Conservation (phyloP, 2,329 filamentous ascomycete species). For the Parastagonospora avenae region DNA sequence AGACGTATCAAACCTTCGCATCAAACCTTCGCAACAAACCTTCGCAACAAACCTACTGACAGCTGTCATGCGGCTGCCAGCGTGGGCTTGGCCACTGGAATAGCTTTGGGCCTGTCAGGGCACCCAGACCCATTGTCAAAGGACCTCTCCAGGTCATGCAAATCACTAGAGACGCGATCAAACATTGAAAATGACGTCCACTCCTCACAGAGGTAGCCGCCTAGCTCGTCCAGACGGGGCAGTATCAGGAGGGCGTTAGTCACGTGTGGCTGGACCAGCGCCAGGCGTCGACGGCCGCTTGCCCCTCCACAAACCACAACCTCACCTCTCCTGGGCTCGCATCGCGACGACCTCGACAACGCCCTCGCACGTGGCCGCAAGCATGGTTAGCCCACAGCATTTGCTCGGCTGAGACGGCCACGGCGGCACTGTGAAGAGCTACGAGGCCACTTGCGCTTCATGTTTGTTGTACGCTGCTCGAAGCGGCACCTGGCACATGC, state of each 20-base stretch:
- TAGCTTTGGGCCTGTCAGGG: too few species aligned
- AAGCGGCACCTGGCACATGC: slow-evolving; percentile 43
- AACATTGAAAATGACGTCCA: too few species aligned
- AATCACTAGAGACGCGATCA: too few species aligned
- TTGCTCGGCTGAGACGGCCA: slow-evolving; percentile 38
- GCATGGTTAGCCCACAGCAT: slow-evolving; percentile 16
- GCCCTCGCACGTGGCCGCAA: slow-evolving; percentile 5
- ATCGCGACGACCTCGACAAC: slow-evolving; percentile 6
- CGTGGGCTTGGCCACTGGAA: slow-evolving; percentile 2
- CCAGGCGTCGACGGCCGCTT: not conserved
- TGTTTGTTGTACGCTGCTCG: slow-evolving; percentile 37
- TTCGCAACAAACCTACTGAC: slow-evolving; percentile 5
- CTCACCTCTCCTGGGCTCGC: slow-evolving; percentile 1
- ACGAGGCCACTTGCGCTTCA: slow-evolving; percentile 46
- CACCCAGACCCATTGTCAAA: too few species aligned
- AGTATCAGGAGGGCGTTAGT: not conserved
- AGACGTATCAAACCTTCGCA: not conserved
- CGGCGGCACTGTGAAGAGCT: slow-evolving; percentile 24
- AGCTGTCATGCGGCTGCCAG: slow-evolving; percentile 1
- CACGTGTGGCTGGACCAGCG: slow-evolving; percentile 2
- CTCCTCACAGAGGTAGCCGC: too few species aligned
- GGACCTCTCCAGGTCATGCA: too few species aligned
- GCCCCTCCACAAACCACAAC: not conserved
- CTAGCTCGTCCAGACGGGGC: not conserved
- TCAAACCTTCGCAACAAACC: not conserved